Evolutionary conservation across 1,139 yeast species (phyloP), one percentile per base, ranked within the genome.

Genomic region (Pichia sp.): DNA sequence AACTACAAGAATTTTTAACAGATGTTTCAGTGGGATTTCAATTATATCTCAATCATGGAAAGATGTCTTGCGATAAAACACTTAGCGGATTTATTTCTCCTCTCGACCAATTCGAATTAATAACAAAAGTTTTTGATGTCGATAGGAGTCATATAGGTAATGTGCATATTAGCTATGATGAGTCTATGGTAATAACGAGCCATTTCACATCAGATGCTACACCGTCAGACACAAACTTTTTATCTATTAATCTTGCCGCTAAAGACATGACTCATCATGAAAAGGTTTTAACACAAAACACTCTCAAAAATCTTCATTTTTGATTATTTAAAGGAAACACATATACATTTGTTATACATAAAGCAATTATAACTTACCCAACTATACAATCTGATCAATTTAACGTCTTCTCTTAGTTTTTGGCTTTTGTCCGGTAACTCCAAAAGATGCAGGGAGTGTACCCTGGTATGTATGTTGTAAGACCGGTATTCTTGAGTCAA

Each of bases 391-490:
- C 23, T 16, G 23, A 16, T 16, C 23, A 16, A 16, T 43, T 39
- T 52, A 52, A 37, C 58, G 51, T 49, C 57, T 55, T 44, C 54
- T 57, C 6, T 48, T 40, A 5, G 53, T 44, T 44, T 46, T 52
- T 33, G 53, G 33, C 4, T 56, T 43, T 33, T 50, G 51, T 8
- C 43, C 45, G 29, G 47, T 45, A 28, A 48, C 47, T 8, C 48
- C 41, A 33, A 51, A 43, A 9, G 73, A 68, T 0, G 87, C 87
- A 1, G 96, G 97, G 56, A 88, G 71, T 1, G 84, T 74, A 44
- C 97, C 97, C 38, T 75, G 69, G 57, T 85, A 88, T 54, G 83
- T 86, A 26, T 81, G 75, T 57, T 80, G 78, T 47, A 85, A 69
- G 1, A 85, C 83, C 0, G 96, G 95, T 39, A 88, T 56, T 45